Evolutionary conservation across 768 basidiomycete species (phyloP), one percentile per base, ranked within the genome.

Genomic region (Saitozyma sp.): DNA sequence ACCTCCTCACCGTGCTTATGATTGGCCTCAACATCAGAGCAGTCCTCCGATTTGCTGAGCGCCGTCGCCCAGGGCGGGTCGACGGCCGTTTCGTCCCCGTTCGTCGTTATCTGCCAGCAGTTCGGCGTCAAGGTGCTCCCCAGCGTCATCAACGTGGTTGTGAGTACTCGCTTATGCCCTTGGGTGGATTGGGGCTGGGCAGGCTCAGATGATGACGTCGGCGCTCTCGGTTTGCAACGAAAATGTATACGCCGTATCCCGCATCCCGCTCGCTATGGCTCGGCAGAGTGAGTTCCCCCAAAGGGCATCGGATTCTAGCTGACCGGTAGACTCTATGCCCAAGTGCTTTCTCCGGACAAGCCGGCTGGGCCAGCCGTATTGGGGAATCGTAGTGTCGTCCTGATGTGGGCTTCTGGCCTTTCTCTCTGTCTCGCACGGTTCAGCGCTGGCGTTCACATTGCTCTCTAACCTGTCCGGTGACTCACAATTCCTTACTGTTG

Each of bases 41-140:
- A 68, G 7, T 78, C 16, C 67, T 71, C 17, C 65, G 69, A 42
- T 61, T 59, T 13, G 69, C 70, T 43, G 40, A 39, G 38, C 20
- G 38, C 57, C 29, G 65, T 63, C 43, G 61, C 57, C 8, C 37
- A 61, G 40, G 52, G 51, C 37, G 29, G 16, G 13, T 71, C 73
- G 38, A 79, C 76, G 13, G 78, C 78, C 17, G 73, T 74, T 4
- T 71, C 70, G 2, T 78, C 78, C 16, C 80, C 80, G 6, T 81
- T 79, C 58, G 80, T 80, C 17, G 65, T 79, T 42, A 78, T 78
- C 14, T 76, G 78, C 63, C 62, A 70, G 16, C 49, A 63, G 17
- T 73, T 74, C 13, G 79, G 79, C 20, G 77, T 80, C 63, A 70
- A 69, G 46, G 74, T 64, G 10, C 58, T 77, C 2, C 74, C 78